phyloP scores from a whole-genome alignment of 2,329 filamentous ascomycete species.

The Nigrospora oryzae region DNA sequence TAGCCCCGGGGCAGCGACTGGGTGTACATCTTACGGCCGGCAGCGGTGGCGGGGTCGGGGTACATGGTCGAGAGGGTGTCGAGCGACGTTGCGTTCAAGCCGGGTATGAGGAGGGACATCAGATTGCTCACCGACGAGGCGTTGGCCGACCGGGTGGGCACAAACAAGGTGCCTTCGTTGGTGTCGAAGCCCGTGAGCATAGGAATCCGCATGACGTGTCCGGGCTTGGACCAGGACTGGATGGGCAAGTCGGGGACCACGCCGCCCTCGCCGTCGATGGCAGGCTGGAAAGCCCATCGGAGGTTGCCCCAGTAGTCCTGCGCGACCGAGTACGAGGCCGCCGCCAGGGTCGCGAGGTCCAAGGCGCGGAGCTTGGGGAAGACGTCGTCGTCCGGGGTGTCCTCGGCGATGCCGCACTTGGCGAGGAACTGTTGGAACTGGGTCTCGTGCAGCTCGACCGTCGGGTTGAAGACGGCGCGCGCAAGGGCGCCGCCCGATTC shows the following conservation, averaged over 20 bases:
- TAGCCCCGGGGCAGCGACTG: constrained; percentile 24
- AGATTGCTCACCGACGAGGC: constrained; percentile 48
- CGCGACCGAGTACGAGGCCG: constrained; percentile 36
- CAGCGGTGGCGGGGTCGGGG: constrained; percentile 43
- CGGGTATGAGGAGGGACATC: constrained; percentile 53
- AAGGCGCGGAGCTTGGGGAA: constrained; percentile 40
- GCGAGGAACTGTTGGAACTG: constrained; percentile 48
- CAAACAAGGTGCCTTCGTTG: constrained; percentile 60
- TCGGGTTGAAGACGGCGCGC: constrained; percentile 40
- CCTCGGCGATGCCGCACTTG: constrained; percentile 40
- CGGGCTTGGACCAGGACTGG: constrained; percentile 41
- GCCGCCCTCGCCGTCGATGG: constrained; percentile 47
- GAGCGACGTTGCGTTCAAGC: constrained; percentile 42
- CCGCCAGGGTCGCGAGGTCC: constrained; percentile 25
- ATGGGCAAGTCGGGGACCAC: constrained; percentile 51
- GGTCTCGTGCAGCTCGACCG: constrained; percentile 46
- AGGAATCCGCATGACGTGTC: constrained; percentile 45
- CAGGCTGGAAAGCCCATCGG: constrained; percentile 61
- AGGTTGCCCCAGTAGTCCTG: constrained; percentile 30
- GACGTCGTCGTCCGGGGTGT: constrained; percentile 36
- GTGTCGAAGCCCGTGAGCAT: constrained; percentile 64
- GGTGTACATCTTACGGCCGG: constrained; percentile 28
- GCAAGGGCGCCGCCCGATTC: constrained; percentile 50
- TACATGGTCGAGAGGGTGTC: constrained; percentile 50
- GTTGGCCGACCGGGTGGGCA: constrained; percentile 38